Base-by-base conservation (phyloP, 768 basidiomycete species). In the Boletus vinaceobasis region DNA sequence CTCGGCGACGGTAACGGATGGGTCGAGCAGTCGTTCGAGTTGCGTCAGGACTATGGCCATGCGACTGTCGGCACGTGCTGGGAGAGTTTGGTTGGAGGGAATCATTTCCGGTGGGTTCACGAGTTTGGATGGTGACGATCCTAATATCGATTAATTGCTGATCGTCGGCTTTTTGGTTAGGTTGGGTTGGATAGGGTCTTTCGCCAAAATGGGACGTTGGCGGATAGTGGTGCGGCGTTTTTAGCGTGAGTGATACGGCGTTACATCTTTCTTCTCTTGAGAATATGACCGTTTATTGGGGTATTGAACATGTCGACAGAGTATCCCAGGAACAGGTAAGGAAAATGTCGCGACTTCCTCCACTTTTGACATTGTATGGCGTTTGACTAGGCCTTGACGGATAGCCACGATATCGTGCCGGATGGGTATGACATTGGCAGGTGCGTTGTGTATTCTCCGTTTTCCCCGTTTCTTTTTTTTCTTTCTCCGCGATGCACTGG, bases 131-230 rank as follows among this genome's bases (percentile, higher is more conserved):
- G n/a, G 19, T 23, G 14, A 23, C 17, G 14, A 21, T 14, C 5
- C 6, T 36, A 17, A 38, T 29, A n/a, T 11, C 17, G 9, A 35
- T 31, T 5, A 19, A 35, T 26, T 7, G 21, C 7, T 3, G 7
- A 48, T 23, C 23, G 17, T 23, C 19, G 45, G 33, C 31, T 8
- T 14, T 45, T 48, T 43, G 43, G 17, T 17, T 17, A n/a, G 33
- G 2, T 37, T 21, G 48, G 11, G 19, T 26, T 23, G 27, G 13
- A 29, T 26, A 59, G 83, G 14, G 73, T 82, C 6, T 86, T 66
- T 66, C 76, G 75, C 39, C 85, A 88, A 66, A 82, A 86, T 57
- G 85, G 86, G 1, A 65, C 79, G 4, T 21, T 29, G 15, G 85
- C 84, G 2, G 37, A 77, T 48, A 80, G 67, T 32, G 73, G 74